Percentiles rank a stretch among this genome's conserved stretches.
phyloP scores from a whole-genome alignment of 176 grass and related monocot species.

The Carex kokanica region DNA sequence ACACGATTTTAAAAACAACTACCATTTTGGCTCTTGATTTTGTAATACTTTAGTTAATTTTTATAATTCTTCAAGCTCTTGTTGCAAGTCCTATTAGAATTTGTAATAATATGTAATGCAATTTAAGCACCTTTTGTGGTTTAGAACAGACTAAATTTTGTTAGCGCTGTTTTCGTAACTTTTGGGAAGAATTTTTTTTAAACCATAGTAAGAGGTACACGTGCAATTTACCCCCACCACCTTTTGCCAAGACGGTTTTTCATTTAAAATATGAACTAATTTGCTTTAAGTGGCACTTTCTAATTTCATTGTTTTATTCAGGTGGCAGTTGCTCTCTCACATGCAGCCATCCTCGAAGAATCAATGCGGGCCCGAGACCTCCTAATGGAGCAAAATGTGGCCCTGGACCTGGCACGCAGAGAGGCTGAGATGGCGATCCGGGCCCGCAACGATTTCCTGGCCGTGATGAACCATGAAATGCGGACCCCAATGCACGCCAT shows the following conservation, averaged over 20 bases:
- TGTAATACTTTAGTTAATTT: background rate
- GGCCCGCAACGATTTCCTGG: slow-evolving; percentile 91
- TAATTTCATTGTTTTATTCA: slow-evolving; percentile 31
- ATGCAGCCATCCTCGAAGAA: slow-evolving; percentile 95
- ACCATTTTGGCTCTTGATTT: background rate
- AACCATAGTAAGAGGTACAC: background rate
- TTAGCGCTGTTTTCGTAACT: background rate
- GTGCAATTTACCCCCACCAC: background rate
- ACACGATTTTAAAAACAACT: slow-evolving; percentile 68
- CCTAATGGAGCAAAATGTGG: slow-evolving; percentile 95
- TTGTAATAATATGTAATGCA: background rate
- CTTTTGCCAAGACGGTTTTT: background rate
- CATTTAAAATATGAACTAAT: background rate
- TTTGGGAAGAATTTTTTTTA: background rate
- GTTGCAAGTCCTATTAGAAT: background rate
- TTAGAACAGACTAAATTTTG: background rate
- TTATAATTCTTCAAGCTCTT: background rate
- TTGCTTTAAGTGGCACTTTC: background rate
- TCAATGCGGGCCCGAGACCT: slow-evolving; percentile 92
- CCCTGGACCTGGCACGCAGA: slow-evolving; percentile 73
- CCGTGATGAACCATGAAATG: slow-evolving; percentile 99
- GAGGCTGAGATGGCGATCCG: slow-evolving; percentile 97
- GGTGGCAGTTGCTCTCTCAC: slow-evolving; percentile 97
- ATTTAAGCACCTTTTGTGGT: background rate
- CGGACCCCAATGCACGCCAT: slow-evolving; percentile 93